phyloP scores from a whole-genome alignment of 768 basidiomycete genomes.

The Paxillus involutus region DNA sequence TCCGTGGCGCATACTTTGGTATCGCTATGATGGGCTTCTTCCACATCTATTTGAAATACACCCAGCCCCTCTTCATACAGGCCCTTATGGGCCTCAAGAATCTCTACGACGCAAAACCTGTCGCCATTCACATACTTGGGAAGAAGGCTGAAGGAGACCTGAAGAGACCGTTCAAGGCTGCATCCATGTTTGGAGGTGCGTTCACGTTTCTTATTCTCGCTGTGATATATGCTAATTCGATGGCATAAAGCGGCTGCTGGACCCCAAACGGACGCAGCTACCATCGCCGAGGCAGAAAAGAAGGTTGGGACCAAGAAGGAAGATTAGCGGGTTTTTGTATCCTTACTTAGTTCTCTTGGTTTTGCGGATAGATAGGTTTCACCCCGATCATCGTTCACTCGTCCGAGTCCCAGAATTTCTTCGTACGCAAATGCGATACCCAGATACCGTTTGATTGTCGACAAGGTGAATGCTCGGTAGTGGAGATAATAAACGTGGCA shows the following conservation, averaged over 20 bases:
- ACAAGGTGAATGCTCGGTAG: neutral
- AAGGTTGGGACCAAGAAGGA: slow-evolving; percentile 80
- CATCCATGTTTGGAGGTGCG: slow-evolving; percentile 72
- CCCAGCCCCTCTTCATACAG: slow-evolving; percentile 95
- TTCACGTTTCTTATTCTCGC: neutral
- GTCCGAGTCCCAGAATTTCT: too few relatives aligned
- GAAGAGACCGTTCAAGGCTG: slow-evolving; percentile 84
- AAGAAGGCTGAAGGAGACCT: slow-evolving; percentile 82
- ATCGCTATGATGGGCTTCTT: slow-evolving; percentile 89
- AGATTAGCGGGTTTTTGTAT: slow-evolving; percentile 39
- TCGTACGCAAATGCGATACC: neutral
- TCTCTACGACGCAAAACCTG: slow-evolving; percentile 81
- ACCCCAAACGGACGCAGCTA: slow-evolving; percentile 84
- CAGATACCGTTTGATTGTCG: neutral
- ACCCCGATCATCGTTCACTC: too few relatives aligned
- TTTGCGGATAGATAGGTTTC: slow-evolving; percentile 18
- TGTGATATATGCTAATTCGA: neutral
- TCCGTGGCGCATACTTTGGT: slow-evolving; percentile 68
- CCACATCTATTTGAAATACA: slow-evolving; percentile 93
- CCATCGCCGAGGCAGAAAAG: slow-evolving; percentile 89
- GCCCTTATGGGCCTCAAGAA: slow-evolving; percentile 93
- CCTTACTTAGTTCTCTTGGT: slow-evolving; percentile 8
- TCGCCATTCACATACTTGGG: slow-evolving; percentile 81
- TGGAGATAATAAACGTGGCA: neutral
- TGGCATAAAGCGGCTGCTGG: slow-evolving; percentile 46